Evolutionary conservation across 495 filamentous ascomycete species (phyloP).

Genomic region (Neurospora tetrasperma): DNA sequence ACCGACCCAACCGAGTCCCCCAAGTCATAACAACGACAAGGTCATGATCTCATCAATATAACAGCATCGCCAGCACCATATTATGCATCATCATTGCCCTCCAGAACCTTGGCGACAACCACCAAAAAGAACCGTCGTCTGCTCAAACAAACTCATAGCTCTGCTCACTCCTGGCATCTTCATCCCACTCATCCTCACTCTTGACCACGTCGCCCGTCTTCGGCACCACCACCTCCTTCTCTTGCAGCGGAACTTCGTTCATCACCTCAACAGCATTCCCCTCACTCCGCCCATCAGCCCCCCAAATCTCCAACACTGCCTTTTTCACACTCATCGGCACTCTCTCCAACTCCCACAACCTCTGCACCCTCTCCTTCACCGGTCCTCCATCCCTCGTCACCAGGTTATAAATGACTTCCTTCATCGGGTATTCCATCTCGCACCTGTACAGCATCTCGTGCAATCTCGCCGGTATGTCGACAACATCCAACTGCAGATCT

Average conservation of each 20-base stretch:
- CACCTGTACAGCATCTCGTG: conserved; percentile 27
- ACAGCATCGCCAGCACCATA: background rate
- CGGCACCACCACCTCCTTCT: background rate
- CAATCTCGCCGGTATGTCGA: conserved; percentile 18
- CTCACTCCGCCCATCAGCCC: conserved; percentile 25
- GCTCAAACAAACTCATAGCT: background rate
- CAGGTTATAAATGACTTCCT: conserved; percentile 30
- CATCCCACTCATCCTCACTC: conserved; percentile 4
- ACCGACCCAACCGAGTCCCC: background rate
- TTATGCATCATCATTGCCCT: too few species aligned
- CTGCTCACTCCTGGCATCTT: conserved; percentile 6
- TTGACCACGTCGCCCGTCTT: background rate
- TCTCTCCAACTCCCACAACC: conserved; percentile 20
- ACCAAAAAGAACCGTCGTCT: too few species aligned
- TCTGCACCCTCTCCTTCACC: conserved; percentile 20
- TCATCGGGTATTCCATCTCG: conserved; percentile 33
- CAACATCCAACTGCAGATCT: conserved; percentile 25
- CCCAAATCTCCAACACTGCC: conserved; percentile 35
- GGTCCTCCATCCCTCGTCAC: conserved; percentile 14
- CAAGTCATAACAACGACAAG: background rate
- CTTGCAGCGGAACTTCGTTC: too few species aligned
- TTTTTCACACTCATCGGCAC: conserved; percentile 26
- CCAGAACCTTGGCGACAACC: too few species aligned
- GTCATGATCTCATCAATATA: background rate
- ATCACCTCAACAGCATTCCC: too few species aligned